Conservation (phyloP, 208 protist species). For the Crithidia fasciculata region DNA sequence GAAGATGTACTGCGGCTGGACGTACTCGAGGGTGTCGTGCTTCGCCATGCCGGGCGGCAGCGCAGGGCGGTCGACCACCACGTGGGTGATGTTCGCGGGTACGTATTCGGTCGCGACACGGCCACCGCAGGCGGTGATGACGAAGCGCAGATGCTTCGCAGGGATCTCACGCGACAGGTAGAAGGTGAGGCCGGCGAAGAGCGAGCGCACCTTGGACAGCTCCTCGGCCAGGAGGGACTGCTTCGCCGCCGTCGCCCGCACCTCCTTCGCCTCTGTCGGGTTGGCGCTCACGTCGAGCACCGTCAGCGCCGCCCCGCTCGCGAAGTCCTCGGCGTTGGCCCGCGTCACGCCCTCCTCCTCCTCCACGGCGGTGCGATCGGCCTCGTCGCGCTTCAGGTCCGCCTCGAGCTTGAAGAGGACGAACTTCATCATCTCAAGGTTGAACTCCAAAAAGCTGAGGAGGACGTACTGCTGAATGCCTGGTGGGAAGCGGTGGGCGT, state of each 20-base stretch:
- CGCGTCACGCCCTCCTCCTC: constrained; percentile 30
- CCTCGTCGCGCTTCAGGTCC: constrained; percentile 60
- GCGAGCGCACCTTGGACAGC: constrained; percentile 53
- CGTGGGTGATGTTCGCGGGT: constrained; percentile 80
- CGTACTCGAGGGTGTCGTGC: constrained; percentile 84
- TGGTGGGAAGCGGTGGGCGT: constrained; percentile 93
- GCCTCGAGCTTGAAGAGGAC: constrained; percentile 97
- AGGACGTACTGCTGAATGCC: constrained; percentile 97
- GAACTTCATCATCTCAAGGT: constrained; percentile 96
- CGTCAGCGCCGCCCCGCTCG: constrained; percentile 26
- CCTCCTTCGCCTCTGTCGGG: constrained; percentile 38
- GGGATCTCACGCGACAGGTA: constrained; percentile 93
- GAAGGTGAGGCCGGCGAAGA: constrained; percentile 86
- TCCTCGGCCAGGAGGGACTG: constrained; percentile 59
- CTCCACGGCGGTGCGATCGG: constrained; percentile 57
- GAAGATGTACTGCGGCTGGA: constrained; percentile 97
- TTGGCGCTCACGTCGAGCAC: constrained; percentile 28
- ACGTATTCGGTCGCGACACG: constrained; percentile 78
- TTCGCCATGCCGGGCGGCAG: constrained; percentile 62
- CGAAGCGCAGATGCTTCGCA: constrained; percentile 85
- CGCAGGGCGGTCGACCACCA: constrained; percentile 85
- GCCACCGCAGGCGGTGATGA: constrained; percentile 90
- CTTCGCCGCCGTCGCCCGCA: constrained; percentile 43
- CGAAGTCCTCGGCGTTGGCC: constrained; percentile 38
- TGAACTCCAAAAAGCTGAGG: constrained; percentile 98